Base-by-base conservation (phyloP, 2,329 filamentous ascomycete species). In the Penicillium griseofulvum region DNA sequence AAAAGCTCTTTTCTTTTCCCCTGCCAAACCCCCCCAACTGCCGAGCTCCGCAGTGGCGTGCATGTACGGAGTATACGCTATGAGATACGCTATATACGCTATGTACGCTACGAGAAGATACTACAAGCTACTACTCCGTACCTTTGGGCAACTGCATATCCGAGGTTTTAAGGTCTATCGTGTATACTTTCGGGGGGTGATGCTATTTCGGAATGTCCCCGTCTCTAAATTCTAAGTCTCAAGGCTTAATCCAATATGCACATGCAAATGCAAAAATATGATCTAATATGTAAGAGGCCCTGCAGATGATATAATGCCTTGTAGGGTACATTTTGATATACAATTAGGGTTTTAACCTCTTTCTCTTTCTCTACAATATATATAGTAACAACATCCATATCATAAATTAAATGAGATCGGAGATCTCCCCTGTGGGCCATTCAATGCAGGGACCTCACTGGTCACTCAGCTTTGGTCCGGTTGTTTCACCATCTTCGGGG, bases 401-500 rank as follows among this genome's bases (percentile, higher is more conserved):
- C 33, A 26, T n/a, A 37, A n/a, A 49, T 38, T 31, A 31, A 10
- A 7, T 41, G 22, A 33, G 51, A 54, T 54, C 51, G 42, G 26
- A 52, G 50, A 52, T 54, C 45, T 29, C 44, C 44, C 31, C 31
- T 37, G 57, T 62, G 61, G 59, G 39, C 31, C 24, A 41, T 3
- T 16, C 22, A 34, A 57, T 54, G 48, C 53, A 55, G 54, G 50
- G 50, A 59, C 52, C 39, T 56, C 45, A 62, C 56, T 62, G 58
- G 60, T 29, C 50, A 51, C 31, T 39, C 43, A 45, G 52, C n/a
- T 43, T 36, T 39, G 47, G 54, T 48, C 60, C 62, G 54, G 59
- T 29, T 58, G 67, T 69, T 69, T 69, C 67, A 69, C 62, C 56
- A 65, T 63, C 24, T n/a, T 62, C 65, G 66, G 65, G 65, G 65